Base-by-base conservation (phyloP, 2,329 filamentous ascomycete species). In the Aquanectria penicillioides region DNA sequence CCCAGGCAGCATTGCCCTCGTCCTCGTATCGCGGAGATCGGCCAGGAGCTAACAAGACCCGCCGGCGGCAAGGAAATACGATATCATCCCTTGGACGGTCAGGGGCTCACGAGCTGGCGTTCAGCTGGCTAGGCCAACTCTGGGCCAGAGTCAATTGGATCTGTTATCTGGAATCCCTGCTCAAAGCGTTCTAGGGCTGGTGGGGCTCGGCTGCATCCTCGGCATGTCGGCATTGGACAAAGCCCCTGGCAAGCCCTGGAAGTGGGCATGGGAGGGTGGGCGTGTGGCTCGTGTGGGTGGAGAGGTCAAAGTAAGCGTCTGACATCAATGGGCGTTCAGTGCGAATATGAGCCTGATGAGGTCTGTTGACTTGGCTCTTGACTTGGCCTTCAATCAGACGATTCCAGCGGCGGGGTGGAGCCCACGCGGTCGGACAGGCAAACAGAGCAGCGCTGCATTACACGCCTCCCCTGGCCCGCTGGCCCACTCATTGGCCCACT, bases 141-240 rank as follows among this genome's bases (percentile, higher is more conserved):
- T 29, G 11, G 37, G n/a, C 20, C 23, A 38, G 41, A 43, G 31
- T 25, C 57, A 48, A 68, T 63, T 67, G 57, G 60, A 57, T 47
- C 54, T 48, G 40, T 59, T 57, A 57, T 63, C 54, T 52, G 33
- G 15, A 13, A 37, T 41, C 49, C 41, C 31, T 48, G 25, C 57
- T 41, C 23, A 20, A 38, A 28, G 12, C 3, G 38, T 22, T 38
- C 48, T 51, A 57, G 46, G 33, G 23, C 20, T 22, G n/a, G 52
- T 60, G 52, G 52, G 41, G 38, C 37, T 57, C 58, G 53, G 61
- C 26, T 58, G 37, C 49, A 26, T 53, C 47, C 23, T 59, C 60
- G 64, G 62, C 57, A 59, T 48, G 40, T 50, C 40, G 57, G 57
- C 57, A 62, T 65, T 57, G 54, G 56, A 58, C 54, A 50, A 40